phyloP scores from a whole-genome alignment of 129 eudicot species.

The Flaveria ramosissima region DNA sequence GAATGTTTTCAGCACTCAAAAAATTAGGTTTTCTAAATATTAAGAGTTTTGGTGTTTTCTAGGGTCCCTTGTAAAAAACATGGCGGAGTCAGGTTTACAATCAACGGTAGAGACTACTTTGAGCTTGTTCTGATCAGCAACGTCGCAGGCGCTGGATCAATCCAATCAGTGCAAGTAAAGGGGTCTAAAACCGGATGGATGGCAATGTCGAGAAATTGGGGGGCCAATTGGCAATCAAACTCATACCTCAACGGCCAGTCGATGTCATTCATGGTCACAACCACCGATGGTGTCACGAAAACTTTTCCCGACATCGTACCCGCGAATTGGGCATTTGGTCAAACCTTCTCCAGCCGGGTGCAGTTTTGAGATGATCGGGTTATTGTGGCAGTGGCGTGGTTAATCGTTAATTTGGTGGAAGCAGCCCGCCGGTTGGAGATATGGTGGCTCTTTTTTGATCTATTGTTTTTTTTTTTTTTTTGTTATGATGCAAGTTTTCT shows the following conservation, averaged over 20 bases:
- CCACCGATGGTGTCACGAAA: constrained; percentile 64
- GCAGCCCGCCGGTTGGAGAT: constrained; percentile 66
- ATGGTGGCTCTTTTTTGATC: neutral
- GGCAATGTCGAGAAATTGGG: constrained; percentile 84
- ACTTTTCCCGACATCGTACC: constrained; percentile 53
- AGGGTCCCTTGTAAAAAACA: constrained; percentile 79
- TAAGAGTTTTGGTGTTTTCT: neutral
- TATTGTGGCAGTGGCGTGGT: constrained; percentile 66
- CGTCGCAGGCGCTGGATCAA: constrained; percentile 70
- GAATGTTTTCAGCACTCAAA: too few relatives aligned
- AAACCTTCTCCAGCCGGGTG: constrained; percentile 57
- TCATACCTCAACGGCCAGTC: constrained; percentile 67
- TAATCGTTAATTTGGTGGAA: constrained; percentile 44
- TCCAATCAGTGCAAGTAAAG: constrained; percentile 63
- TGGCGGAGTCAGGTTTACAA: constrained; percentile 85
- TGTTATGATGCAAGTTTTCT: constrained; percentile 14
- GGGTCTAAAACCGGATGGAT: constrained; percentile 70
- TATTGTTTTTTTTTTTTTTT: neutral
- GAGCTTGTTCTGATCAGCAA: constrained; percentile 74
- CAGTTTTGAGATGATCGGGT: constrained; percentile 47
- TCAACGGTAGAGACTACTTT: constrained; percentile 75
- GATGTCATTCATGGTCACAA: constrained; percentile 74
- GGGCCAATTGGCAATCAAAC: constrained; percentile 84
- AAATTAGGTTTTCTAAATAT: neutral
- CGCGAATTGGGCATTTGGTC: constrained; percentile 70